Evolutionary conservation across 73 alveolate genomes (phyloP).

Genomic region (Effrenium voratum): DNA sequence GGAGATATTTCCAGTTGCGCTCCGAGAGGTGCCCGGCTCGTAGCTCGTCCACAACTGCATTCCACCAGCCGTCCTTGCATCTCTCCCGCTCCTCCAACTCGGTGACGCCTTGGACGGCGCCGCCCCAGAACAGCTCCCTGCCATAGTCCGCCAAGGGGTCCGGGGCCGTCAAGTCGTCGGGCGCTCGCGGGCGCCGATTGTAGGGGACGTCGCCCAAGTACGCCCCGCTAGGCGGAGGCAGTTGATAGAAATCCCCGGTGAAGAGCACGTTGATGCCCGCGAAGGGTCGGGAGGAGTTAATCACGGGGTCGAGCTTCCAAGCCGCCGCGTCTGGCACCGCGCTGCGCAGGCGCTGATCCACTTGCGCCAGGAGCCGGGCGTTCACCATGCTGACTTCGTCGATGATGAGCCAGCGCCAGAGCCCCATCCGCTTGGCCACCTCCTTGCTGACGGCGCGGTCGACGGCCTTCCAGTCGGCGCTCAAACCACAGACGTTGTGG

Average conservation of each 20-base stretch:
- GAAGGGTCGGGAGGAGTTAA: neutral
- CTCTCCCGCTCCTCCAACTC: constrained; percentile 46
- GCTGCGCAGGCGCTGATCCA: constrained; percentile 3
- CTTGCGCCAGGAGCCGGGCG: neutral
- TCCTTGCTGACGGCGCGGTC: neutral
- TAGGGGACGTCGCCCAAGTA: constrained; percentile 13
- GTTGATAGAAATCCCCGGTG: constrained; percentile 53
- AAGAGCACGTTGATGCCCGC: constrained; percentile 42
- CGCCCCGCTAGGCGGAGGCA: constrained; percentile 22
- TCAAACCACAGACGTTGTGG: constrained; percentile 33
- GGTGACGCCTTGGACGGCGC: constrained; percentile 39
- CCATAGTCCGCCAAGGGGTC: constrained; percentile 3
- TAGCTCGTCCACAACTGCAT: constrained; percentile 41
- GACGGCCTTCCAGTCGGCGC: neutral
- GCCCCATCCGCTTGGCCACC: constrained; percentile 4
- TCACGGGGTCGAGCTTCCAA: neutral
- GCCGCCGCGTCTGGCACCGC: neutral
- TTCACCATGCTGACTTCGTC: constrained; percentile 62
- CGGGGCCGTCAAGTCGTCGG: neutral
- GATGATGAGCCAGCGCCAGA: constrained; percentile 44
- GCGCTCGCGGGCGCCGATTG: too few species aligned
- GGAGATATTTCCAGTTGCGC: neutral
- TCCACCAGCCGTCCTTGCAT: constrained; percentile 69
- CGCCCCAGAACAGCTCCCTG: constrained; percentile 25
- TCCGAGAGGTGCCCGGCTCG: neutral